These are phyloP conservation scores for Exserohilum rostratum DNA, from an alignment of 2,329 filamentous ascomycete genomes.

Conservation along the genomic window DNA sequence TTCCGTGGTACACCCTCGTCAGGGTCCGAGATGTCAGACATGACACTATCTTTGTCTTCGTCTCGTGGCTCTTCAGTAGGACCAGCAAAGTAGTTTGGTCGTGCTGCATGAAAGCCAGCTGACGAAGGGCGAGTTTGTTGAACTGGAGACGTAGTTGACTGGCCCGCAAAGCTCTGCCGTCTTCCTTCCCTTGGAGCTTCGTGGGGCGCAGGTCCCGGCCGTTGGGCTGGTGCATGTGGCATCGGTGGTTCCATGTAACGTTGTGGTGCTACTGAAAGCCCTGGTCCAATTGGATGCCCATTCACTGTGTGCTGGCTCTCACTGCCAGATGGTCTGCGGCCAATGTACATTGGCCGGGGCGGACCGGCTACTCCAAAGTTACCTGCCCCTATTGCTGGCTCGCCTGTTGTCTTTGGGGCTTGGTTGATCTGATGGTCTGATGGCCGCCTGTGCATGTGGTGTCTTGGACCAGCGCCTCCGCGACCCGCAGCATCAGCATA, in stretches of 20 bases:
- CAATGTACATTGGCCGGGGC: constrained; percentile 20
- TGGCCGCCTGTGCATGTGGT: constrained; percentile 5
- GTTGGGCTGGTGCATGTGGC: not conserved
- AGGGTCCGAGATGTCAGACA: constrained; percentile 8
- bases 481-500: not conserved
- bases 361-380: constrained; percentile 1
- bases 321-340: not conserved
- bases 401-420: constrained; percentile 21
- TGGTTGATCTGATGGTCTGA: constrained; percentile 31
- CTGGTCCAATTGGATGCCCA: not conserved
- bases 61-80: not conserved
- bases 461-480: constrained; percentile 7
- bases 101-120: not conserved
- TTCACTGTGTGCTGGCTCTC: not conserved
- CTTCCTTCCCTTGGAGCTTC: not conserved
- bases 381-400: constrained; percentile 4
- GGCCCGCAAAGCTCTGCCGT: not conserved
- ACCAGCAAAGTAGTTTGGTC: constrained; percentile 4
- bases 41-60: constrained; percentile 12
- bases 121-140: not conserved
- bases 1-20: not conserved
- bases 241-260: not conserved
- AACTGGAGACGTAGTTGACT: not conserved
- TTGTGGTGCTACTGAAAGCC: not conserved
- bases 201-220: not conserved